Evolutionary conservation across 306 rosid genomes (phyloP).

Genomic region (Mucuna pruriens): DNA sequence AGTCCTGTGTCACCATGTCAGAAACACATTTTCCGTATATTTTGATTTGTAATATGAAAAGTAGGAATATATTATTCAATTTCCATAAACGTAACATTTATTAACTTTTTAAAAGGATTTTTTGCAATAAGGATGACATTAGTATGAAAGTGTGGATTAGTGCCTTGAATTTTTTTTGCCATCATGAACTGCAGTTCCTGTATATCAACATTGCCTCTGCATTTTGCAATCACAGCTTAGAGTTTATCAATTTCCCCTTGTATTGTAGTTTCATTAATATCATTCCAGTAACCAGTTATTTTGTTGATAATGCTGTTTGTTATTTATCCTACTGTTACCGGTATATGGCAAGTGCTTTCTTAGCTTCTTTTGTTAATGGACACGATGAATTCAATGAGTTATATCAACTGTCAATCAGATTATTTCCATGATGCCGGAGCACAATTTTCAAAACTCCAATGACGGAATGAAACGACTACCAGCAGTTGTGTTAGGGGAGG

Average conservation of each 20-base stretch:
- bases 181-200: neutral
- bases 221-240: neutral
- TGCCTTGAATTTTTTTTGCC: constrained; percentile 3
- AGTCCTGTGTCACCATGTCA: neutral
- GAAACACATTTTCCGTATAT: neutral
- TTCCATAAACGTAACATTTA: neutral
- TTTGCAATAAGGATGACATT: neutral
- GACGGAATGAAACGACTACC: constrained; percentile 35
- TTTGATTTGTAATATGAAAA: neutral
- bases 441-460: constrained; percentile 30
- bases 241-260: constrained; percentile 1
- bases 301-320: neutral
- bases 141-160: constrained; percentile 5
- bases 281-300: neutral
- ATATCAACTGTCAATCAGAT: constrained; percentile 40
- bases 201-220: neutral
- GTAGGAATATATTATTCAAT: neutral
- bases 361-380: constrained; percentile 1
- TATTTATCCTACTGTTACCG: neutral
- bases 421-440: constrained; percentile 47
- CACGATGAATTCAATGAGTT: constrained; percentile 21
- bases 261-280: neutral
- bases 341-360: neutral
- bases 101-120: neutral
- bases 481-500: constrained; percentile 50